Percentiles rank a stretch among this genome's conserved stretches.
Conservation (phyloP, 768 basidiomycete genomes). For the Boletus reticuloceps region DNA sequence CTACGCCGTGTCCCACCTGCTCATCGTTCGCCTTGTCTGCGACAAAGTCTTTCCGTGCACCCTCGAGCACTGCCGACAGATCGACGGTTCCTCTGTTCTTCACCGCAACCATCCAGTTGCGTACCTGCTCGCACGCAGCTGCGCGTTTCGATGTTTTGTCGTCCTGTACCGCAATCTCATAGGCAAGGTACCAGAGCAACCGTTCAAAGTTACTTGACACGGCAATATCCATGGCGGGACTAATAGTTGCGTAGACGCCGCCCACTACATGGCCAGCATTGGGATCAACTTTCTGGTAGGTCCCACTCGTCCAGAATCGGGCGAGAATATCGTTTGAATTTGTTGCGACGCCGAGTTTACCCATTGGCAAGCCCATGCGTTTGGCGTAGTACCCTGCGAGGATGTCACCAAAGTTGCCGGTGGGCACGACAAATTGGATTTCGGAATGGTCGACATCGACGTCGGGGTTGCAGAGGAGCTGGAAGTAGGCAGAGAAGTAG, state of each 20-base stretch:
- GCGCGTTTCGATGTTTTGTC: constrained; percentile 29
- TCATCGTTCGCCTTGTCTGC: constrained; percentile 86
- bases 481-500: constrained; percentile 96
- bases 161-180: constrained; percentile 49
- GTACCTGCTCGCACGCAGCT: constrained; percentile 60
- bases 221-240: constrained; percentile 98
- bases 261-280: constrained; percentile 26
- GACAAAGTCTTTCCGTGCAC: constrained; percentile 79
- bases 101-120: constrained; percentile 84
- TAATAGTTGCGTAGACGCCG: constrained; percentile 85
- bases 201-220: constrained; percentile 98
- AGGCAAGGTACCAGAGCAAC: constrained; percentile 91
- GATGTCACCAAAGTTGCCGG: constrained; percentile 97
- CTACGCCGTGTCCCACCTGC: constrained; percentile 48
- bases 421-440: constrained; percentile 93
- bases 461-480: constrained; percentile 55
- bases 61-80: constrained; percentile 62
- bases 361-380: constrained; percentile 88
- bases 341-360: constrained; percentile 87
- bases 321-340: constrained; percentile 97
- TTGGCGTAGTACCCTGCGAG: constrained; percentile 97
- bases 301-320: constrained; percentile 89
- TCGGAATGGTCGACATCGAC: constrained; percentile 38
- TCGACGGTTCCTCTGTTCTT: constrained; percentile 82
- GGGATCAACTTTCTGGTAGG: constrained; percentile 83